Percentiles rank a stretch among this genome's conserved stretches.
These are phyloP conservation scores for Botrytis sinoallii DNA, from an alignment of 2,329 filamentous ascomycete species.

Conservation along the genomic window DNA sequence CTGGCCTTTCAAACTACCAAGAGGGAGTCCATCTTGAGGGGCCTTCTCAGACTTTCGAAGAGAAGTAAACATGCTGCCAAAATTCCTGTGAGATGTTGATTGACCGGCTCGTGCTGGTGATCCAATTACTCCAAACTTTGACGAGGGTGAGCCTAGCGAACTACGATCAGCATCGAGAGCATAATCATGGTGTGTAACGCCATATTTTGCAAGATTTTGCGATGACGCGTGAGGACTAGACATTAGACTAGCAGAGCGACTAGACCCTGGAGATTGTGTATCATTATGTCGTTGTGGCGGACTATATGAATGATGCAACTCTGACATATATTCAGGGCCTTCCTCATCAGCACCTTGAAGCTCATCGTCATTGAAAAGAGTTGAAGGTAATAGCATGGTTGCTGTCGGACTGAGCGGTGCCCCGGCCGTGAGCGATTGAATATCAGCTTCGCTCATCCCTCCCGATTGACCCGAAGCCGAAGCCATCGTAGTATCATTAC, in stretches of 20 bases:
- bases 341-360: conserved; percentile 43
- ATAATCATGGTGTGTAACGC: conserved; percentile 31
- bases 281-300: conserved; percentile 43
- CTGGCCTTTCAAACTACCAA: conserved; percentile 70
- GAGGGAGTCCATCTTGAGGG: conserved; percentile 53
- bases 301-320: conserved; percentile 41
- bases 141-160: conserved; percentile 33
- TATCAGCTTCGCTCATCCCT: conserved; percentile 58
- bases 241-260: conserved; percentile 53
- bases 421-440: conserved; percentile 57
- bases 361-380: conserved; percentile 59
- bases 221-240: conserved; percentile 62
- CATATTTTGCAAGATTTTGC: conserved; percentile 55
- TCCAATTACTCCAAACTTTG: conserved; percentile 35
- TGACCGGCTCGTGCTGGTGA: conserved; percentile 36
- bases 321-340: conserved; percentile 29
- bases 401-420: conserved; percentile 77
- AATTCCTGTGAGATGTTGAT: conserved; percentile 46
- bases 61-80: conserved; percentile 55
- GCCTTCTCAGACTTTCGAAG: conserved; percentile 57
- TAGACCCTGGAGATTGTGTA: conserved; percentile 59
- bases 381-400: conserved; percentile 68
- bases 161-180: conserved; percentile 30
- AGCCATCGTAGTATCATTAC: conserved; percentile 34
- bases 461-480: conserved; percentile 38